Evolutionary conservation across 2,329 filamentous ascomycete species (phyloP).

Genomic region (Phialophora expanda): DNA sequence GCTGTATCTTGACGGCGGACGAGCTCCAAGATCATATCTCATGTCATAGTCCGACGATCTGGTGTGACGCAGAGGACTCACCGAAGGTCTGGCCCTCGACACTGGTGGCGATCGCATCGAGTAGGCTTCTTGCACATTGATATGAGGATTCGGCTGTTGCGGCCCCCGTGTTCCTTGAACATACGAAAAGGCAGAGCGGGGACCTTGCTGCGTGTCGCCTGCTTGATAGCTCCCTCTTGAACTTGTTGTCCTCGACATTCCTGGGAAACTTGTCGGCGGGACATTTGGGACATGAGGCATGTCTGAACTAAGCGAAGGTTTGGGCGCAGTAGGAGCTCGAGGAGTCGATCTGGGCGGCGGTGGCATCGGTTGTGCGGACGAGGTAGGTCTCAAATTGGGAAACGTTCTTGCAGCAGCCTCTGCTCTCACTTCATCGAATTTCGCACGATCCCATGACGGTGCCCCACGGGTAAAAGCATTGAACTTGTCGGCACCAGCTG

Average conservation of each 20-base stretch:
- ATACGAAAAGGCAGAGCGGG: slow-evolving; percentile 54
- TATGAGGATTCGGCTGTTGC: slow-evolving; percentile 19
- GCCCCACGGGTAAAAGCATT: slow-evolving; percentile 36
- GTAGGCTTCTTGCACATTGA: slow-evolving; percentile 29
- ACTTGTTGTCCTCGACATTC: slow-evolving; percentile 47
- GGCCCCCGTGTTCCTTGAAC: slow-evolving; percentile 34
- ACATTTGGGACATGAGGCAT: slow-evolving; percentile 44
- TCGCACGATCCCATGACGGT: slow-evolving; percentile 37
- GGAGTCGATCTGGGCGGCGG: slow-evolving; percentile 24
- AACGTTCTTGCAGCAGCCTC: slow-evolving; percentile 38
- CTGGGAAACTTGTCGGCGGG: slow-evolving; percentile 42
- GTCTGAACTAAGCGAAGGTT: slow-evolving; percentile 31
- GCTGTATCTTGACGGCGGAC: slow-evolving; percentile 61
- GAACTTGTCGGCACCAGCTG: slow-evolving; percentile 37
- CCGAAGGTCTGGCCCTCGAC: slow-evolving; percentile 31
- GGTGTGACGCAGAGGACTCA: slow-evolving; percentile 48
- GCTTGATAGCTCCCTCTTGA: slow-evolving; percentile 64
- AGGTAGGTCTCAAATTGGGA: slow-evolving; percentile 33
- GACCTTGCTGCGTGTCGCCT: slow-evolving; percentile 64
- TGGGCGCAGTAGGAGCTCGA: slow-evolving; percentile 38
- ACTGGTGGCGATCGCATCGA: slow-evolving; percentile 32
- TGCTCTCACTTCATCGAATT: slow-evolving; percentile 35
- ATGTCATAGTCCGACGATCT: slow-evolving; percentile 43
- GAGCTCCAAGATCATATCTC: slow-evolving; percentile 49
- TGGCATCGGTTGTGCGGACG: slow-evolving; percentile 30